These are phyloP conservation scores for Opeltia flavorubescens DNA, from an alignment of 495 filamentous ascomycete species.

Conservation along the genomic window DNA sequence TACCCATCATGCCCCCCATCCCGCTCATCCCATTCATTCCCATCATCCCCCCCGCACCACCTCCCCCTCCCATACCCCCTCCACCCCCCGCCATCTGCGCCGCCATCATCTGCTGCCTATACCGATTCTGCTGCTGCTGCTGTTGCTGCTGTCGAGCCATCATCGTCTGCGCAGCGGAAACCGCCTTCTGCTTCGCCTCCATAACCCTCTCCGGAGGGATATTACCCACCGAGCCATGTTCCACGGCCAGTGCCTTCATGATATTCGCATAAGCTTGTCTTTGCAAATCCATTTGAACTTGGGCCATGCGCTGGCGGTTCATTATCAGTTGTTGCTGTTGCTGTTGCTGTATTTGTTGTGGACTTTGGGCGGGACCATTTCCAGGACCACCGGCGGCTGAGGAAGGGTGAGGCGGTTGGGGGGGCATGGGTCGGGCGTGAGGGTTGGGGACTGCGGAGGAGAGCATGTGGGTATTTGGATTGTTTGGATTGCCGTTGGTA, in stretches of 20 bases:
- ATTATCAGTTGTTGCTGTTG: constrained; percentile 33
- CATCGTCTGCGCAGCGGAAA: constrained; percentile 26
- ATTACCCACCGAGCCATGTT: neutral
- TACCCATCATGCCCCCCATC: constrained; percentile 2
- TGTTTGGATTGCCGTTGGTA: neutral
- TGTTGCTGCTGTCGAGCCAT: constrained; percentile 34
- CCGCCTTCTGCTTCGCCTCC: constrained; percentile 6
- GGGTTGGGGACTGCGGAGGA: neutral
- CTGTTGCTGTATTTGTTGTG: neutral
- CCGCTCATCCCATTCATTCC: neutral
- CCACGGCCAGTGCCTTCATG: neutral
- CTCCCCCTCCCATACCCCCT: constrained; percentile 21
- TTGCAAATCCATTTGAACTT: constrained; percentile 20
- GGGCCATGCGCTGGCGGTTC: constrained; percentile 25
- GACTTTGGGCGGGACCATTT: too few species aligned
- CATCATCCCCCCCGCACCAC: neutral
- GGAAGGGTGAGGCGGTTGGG: neutral
- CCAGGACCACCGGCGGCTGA: neutral
- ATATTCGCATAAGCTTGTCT: neutral
- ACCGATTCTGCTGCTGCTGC: constrained; percentile 27
- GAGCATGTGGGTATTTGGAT: neutral
- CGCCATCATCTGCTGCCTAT: constrained; percentile 22
- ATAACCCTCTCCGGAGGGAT: neutral
- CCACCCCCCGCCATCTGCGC: constrained; percentile 23
- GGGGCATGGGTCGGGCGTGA: neutral